Evolutionary conservation across 108 stramenopile genomes (phyloP).

Genomic region (Poteriospumella lacustris): DNA sequence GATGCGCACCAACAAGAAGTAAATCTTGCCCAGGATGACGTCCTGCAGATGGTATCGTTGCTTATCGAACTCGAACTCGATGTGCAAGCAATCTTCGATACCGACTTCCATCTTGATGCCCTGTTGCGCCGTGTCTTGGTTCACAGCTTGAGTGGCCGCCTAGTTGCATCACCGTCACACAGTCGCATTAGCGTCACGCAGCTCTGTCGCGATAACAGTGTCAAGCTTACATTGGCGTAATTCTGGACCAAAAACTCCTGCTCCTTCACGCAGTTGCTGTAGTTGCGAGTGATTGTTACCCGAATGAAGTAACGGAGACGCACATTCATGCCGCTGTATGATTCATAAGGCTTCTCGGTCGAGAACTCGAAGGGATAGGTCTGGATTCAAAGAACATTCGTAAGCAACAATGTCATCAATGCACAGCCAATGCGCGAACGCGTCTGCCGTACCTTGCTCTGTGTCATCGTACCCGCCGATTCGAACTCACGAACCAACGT

Average conservation of each 20-base stretch:
- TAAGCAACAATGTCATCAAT: neutral
- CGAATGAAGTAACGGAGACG: slow-evolving; percentile 89
- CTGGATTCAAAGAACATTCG: slow-evolving; percentile 63
- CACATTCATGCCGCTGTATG: slow-evolving; percentile 80
- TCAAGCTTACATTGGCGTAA: slow-evolving; percentile 60
- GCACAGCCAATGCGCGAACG: neutral
- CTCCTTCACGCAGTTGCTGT: slow-evolving; percentile 70
- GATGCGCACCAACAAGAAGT: slow-evolving; percentile 92
- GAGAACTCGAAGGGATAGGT: slow-evolving; percentile 77
- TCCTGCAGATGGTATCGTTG: slow-evolving; percentile 84
- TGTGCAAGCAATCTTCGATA: slow-evolving; percentile 98
- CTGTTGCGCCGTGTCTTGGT: neutral
- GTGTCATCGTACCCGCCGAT: slow-evolving; percentile 62
- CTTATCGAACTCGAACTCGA: slow-evolving; percentile 97
- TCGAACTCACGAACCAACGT: slow-evolving; percentile 85
- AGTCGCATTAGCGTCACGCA: neutral
- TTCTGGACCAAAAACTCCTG: slow-evolving; percentile 85
- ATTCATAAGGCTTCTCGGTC: slow-evolving; percentile 66
- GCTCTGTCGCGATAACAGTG: slow-evolving; percentile 54
- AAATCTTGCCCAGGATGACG: slow-evolving; percentile 89
- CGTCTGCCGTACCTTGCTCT: neutral
- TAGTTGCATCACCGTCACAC: neutral
- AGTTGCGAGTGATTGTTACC: slow-evolving; percentile 76
- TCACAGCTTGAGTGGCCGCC: neutral
- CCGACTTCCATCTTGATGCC: slow-evolving; percentile 98